Evolutionary conservation across 2,329 filamentous ascomycete genomes (phyloP), one percentile per base, ranked within the genome.

Genomic region (Canariomyces notabilis): DNA sequence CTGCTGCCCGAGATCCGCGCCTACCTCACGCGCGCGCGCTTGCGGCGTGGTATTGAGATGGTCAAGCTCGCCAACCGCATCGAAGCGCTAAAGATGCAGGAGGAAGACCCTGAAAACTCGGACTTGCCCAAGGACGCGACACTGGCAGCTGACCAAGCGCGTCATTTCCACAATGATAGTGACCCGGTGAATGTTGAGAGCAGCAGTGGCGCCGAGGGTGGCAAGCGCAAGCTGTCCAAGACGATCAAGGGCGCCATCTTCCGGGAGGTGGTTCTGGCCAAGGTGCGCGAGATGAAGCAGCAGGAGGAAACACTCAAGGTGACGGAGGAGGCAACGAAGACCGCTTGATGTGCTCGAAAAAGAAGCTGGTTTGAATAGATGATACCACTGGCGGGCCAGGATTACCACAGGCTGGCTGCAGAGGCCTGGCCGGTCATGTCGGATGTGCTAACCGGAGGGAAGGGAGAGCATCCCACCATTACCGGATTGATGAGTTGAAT

Each of bases 21-120:
- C 42, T 95, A 93, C 73, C 89, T 94, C 68, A 85, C 90, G 53
- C 89, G 89, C 68, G 88, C 89, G 47, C 89, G 89, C 52, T 85
- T 98, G 58, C 86, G 86, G 67, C 86, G 91, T 54, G 91, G 90
- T 60, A 94, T 98, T 71, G 89, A 97, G 69, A 83, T 95, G 61
- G 87, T 97, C 74, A 96, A 95, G 71, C 81, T 98, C 44, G 83
- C 89, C 55, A 96, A 96, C 71, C 87, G 91, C 54, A 97, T 98
- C 71, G 89, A 95, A 65, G 79, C 87, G 23, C 84, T 98, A 71
- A 95, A 89, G 71, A 85, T 94, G 73, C 85, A 93, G 65, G 90
- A 95, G 61, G 89, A 95, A 55, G 89, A 85, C 55, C 72, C 75
- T 5, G 82, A 93, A 49, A 82, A 88, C 55, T 85, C 87, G 47